These are phyloP conservation scores for Hordeum pubiflorum DNA, from an alignment of 202 grass and related monocot genomes.

Conservation along the genomic window DNA sequence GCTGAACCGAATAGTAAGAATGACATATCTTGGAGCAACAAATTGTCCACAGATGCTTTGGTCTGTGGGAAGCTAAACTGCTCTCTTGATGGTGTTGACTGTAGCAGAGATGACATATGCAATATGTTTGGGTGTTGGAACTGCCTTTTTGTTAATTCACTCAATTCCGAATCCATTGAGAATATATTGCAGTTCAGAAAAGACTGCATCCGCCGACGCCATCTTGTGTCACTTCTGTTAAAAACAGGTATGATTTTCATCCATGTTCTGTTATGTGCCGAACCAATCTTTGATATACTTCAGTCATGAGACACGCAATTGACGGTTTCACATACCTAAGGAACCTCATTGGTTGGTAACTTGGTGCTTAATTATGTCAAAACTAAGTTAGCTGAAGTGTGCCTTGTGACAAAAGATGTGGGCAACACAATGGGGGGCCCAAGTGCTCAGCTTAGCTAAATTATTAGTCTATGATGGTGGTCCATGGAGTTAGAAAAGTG, in stretches of 20 bases:
- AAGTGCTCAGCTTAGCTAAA: not conserved
- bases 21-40: not conserved
- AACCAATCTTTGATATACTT: slow-evolving; percentile 3
- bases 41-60: slow-evolving; percentile 12
- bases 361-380: too few relatives aligned
- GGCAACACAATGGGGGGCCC: not conserved
- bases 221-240: slow-evolving; percentile 46
- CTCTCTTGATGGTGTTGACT: not conserved
- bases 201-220: slow-evolving; percentile 32
- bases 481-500: not conserved
- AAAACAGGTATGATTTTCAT: slow-evolving; percentile 60
- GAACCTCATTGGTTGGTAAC: not conserved
- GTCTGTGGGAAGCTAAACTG: not conserved
- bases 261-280: slow-evolving; percentile 22
- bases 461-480: not conserved
- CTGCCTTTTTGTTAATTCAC: slow-evolving; percentile 43
- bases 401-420: not conserved
- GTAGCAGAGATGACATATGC: slow-evolving; percentile 28
- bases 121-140: slow-evolving; percentile 60
- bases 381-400: not conserved
- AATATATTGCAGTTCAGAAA: slow-evolving; percentile 54
- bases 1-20: too few relatives aligned
- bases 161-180: slow-evolving; percentile 41
- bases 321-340: not conserved
- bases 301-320: not conserved